Conservation (phyloP, 225 moss, liverwort and hornwort species). For the Rhytidiadelphus loreus region DNA sequence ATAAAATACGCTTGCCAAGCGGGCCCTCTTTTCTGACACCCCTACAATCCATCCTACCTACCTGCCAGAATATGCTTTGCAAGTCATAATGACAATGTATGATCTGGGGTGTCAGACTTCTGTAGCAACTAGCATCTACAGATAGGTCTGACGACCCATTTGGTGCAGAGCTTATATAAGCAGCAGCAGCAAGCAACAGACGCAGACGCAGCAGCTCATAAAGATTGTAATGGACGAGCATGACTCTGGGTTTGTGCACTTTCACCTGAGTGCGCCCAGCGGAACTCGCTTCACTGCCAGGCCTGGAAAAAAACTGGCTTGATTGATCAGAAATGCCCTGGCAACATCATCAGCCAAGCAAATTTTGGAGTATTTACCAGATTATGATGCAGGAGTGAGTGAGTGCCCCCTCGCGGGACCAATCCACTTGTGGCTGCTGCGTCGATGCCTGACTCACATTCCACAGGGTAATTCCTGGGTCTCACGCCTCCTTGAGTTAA, state of each 20-base stretch:
- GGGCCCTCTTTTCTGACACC: background rate
- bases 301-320: background rate
- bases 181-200: background rate
- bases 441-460: background rate
- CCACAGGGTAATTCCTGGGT: background rate
- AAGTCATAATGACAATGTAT: background rate
- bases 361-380: background rate
- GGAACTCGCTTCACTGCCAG: background rate
- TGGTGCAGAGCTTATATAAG: background rate
- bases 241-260: background rate
- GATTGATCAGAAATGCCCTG: background rate
- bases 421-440: background rate
- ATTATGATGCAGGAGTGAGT: too few relatives aligned
- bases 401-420: too few relatives aligned
- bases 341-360: background rate
- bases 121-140: background rate
- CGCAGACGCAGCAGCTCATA: background rate
- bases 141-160: background rate
- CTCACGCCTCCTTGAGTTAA: too few relatives aligned
- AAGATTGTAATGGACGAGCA: background rate
- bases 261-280: background rate
- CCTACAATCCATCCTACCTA: background rate
- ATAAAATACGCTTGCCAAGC: background rate
- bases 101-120: background rate
- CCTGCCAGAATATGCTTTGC: background rate